phyloP scores from a whole-genome alignment of 805 yeast species.

The Saturnispora sekii region DNA sequence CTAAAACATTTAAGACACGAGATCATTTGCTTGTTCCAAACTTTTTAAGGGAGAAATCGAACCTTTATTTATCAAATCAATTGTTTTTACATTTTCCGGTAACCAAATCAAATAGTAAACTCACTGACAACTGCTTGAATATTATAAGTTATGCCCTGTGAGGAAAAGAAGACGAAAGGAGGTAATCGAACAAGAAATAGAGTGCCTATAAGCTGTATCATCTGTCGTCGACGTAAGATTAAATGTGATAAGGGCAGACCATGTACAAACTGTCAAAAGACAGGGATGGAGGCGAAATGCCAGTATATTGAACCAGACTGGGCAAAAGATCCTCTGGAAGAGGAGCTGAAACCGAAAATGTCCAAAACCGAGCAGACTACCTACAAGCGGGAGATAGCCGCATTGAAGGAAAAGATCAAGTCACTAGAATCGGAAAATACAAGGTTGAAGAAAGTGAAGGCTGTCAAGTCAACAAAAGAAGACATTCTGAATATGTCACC shows the following conservation, averaged over 20 bases:
- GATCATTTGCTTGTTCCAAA: no score
- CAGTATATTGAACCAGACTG: slow-evolving; percentile 51
- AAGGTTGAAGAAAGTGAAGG: slow-evolving; percentile 22
- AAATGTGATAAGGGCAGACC: slow-evolving; percentile 39
- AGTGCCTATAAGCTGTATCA: slow-evolving; percentile 32
- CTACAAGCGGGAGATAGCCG: slow-evolving; percentile 1
- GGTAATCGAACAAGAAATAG: slow-evolving; percentile 29
- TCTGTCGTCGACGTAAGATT: slow-evolving; percentile 31
- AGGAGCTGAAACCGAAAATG: slow-evolving; percentile 21
- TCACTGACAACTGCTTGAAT: no score
- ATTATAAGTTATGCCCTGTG: no score
- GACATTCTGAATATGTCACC: background rate
- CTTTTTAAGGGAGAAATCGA: no score
- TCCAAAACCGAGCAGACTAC: slow-evolving; percentile 5
- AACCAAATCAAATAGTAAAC: no score
- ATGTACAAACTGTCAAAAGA: slow-evolving; percentile 46
- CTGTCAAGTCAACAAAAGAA: background rate
- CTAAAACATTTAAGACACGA: no score
- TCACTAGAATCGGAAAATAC: slow-evolving; percentile 19
- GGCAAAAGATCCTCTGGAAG: slow-evolving; percentile 38
- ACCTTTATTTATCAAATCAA: no score
- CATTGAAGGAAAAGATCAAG: slow-evolving; percentile 13
- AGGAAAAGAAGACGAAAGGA: slow-evolving; percentile 7
- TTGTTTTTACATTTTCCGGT: no score
- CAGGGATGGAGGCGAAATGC: slow-evolving; percentile 49